Conservation (phyloP, 2,329 filamentous ascomycete species). For the Phyllosticta citribraziliensis region DNA sequence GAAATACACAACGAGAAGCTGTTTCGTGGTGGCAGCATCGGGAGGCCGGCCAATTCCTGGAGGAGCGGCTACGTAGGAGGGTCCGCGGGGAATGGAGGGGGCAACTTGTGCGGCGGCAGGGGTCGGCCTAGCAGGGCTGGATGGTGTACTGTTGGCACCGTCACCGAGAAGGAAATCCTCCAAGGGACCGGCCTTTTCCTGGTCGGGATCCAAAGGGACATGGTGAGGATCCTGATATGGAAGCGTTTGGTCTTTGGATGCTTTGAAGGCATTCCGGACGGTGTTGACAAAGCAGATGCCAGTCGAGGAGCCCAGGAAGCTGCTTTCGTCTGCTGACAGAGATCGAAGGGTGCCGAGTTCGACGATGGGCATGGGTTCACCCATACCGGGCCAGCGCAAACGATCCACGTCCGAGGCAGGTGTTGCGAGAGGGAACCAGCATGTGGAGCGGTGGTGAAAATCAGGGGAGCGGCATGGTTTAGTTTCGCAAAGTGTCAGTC, state of each 20-base stretch:
- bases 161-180: conserved; percentile 9
- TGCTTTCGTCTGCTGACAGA: conserved; percentile 4
- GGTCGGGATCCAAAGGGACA: conserved; percentile 1
- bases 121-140: not conserved
- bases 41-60: conserved; percentile 7
- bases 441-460: not conserved
- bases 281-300: conserved; percentile 11
- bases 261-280: conserved; percentile 9
- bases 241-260: conserved; percentile 1
- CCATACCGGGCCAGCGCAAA: conserved; percentile 2
- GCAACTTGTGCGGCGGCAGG: not conserved
- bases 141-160: not conserved
- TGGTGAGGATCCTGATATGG: not conserved
- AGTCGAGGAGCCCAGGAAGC: conserved; percentile 8
- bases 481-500: not conserved
- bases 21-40: not conserved
- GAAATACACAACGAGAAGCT: conserved; percentile 33
- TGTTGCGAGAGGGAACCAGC: not conserved
- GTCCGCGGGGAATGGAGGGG: conserved; percentile 1
- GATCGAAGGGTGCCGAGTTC: conserved; percentile 6
- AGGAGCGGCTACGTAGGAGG: conserved; percentile 7
- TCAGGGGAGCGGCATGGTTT: not conserved
- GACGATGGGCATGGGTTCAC: conserved; percentile 7
- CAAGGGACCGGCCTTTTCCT: conserved; percentile 6
- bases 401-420: not conserved